Evolutionary conservation across 2,329 filamentous ascomycete species (phyloP).

Genomic region (Laburnicola sp.): DNA sequence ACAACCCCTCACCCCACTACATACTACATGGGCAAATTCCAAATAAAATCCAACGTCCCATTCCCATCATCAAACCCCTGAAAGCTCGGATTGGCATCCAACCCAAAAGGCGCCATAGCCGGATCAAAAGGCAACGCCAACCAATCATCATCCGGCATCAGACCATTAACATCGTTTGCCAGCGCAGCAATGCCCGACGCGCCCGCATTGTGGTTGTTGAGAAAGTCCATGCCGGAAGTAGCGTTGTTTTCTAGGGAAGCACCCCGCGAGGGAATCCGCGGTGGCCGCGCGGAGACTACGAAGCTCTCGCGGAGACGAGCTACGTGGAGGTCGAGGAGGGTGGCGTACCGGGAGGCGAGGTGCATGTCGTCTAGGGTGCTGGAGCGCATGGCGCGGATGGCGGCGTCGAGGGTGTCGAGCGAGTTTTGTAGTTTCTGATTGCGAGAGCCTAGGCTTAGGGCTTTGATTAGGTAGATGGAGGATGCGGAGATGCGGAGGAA

Average conservation of each 20-base stretch:
- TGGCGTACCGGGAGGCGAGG: slow-evolving; percentile 55
- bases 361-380: slow-evolving; percentile 58
- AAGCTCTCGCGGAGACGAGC: slow-evolving; percentile 43
- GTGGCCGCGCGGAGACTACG: slow-evolving; percentile 42
- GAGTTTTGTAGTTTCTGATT: slow-evolving; percentile 55
- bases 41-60: slow-evolving; percentile 46
- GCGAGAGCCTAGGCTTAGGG: slow-evolving; percentile 54
- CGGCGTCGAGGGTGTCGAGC: slow-evolving; percentile 53
- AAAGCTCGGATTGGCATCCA: slow-evolving; percentile 40
- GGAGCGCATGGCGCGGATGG: slow-evolving; percentile 53
- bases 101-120: slow-evolving; percentile 44
- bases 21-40: slow-evolving; percentile 41
- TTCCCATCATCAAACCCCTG: slow-evolving; percentile 46
- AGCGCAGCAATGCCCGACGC: slow-evolving; percentile 41
- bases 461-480: slow-evolving; percentile 59
- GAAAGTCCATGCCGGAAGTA: slow-evolving; percentile 41
- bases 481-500: slow-evolving; percentile 59
- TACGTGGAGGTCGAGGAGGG: slow-evolving; percentile 51
- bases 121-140: slow-evolving; percentile 45
- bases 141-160: slow-evolving; percentile 47
- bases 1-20: not conserved
- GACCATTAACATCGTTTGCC: slow-evolving; percentile 38
- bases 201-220: slow-evolving; percentile 42
- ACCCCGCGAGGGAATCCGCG: slow-evolving; percentile 38
- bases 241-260: slow-evolving; percentile 35